A percentile compares a stretch with the other conserved stretches of the same genome.
These are phyloP conservation scores for Gynochthodes officinalis DNA, from an alignment of 257 asterid genomes.

Conservation along the genomic window DNA sequence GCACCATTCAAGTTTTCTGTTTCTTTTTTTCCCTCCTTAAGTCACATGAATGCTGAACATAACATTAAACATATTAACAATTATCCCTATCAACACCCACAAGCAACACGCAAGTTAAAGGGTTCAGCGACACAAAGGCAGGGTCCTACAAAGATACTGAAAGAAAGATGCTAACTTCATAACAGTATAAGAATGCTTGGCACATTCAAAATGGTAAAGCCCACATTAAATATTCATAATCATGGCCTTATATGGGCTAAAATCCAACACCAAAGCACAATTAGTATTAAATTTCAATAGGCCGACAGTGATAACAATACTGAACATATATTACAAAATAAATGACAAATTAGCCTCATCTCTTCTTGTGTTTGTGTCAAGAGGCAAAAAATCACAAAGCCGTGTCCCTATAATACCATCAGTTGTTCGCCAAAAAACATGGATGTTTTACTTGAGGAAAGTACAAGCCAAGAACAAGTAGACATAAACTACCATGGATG, in stretches of 20 bases:
- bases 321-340: not conserved
- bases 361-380: not conserved
- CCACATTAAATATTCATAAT: not conserved
- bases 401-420: not conserved
- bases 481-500: slow-evolving; percentile 70
- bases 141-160: no score
- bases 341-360: not conserved
- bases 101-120: no score
- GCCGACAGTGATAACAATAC: not conserved
- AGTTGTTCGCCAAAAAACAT: not conserved
- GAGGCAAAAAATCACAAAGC: not conserved
- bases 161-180: no score
- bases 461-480: slow-evolving; percentile 80
- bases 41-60: no score
- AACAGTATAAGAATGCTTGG: not conserved
- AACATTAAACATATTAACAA: no score
- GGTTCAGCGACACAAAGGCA: no score
- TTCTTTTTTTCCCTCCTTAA: no score
- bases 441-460: slow-evolving; percentile 62
- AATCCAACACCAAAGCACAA: not conserved
- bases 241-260: not conserved
- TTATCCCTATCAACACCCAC: no score
- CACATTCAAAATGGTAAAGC: not conserved
- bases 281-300: not conserved
- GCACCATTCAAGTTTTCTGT: no score